Evolutionary conservation across 352 stramenopile genomes (phyloP), one percentile per base, ranked within the genome.

Genomic region (Globisporangium recalcitrans): DNA sequence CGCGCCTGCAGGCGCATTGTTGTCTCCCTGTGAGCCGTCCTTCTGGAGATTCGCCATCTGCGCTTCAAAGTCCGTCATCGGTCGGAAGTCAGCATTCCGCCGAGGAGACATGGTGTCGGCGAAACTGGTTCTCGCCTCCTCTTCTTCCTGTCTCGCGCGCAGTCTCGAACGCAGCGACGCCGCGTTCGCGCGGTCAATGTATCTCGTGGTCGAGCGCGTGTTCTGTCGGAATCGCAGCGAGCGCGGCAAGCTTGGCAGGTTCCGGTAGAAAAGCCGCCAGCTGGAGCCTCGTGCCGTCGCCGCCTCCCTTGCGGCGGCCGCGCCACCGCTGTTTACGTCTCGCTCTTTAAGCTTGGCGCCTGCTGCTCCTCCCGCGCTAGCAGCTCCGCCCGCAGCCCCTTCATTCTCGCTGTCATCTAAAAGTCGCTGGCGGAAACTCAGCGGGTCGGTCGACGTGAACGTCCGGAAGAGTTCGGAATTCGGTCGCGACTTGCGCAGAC

Each of bases 161-260:
- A 93, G 52, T 32, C 83, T 62, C 0, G 75, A 82, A 1, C 72
- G 58, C 46, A 93, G 62, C 16, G 84, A 88, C 27, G 73, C 73
- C 0, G 81, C 82, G 57, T 93, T 93, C 1, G 81, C 71, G 9
- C 76, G 81, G 34, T 88, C 80, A 29, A 93, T 91, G 61, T 93
- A 91, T 24, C 84, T 54, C 24, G 84, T 93, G 0, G 78, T 90
- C 2, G 81, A 88, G 22, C 84, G 78, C 27, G 81, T 89, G 52
- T 90, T 89, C 63, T 87, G 81, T 16, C 82, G 81, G 66, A 91
- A 93, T 1, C 84, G 73, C 62, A 93, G 64, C 34, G 78, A 60
- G 1, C 84, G 81, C 22, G 84, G 84, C 46, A 90, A 60, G 26
- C 70, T 84, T n/a, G 84, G 84, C 49, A 90, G 58, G 38, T 84